Evolutionary conservation across 1,139 yeast genomes (phyloP).

Genomic region (Debaryomyces subglobosus): DNA sequence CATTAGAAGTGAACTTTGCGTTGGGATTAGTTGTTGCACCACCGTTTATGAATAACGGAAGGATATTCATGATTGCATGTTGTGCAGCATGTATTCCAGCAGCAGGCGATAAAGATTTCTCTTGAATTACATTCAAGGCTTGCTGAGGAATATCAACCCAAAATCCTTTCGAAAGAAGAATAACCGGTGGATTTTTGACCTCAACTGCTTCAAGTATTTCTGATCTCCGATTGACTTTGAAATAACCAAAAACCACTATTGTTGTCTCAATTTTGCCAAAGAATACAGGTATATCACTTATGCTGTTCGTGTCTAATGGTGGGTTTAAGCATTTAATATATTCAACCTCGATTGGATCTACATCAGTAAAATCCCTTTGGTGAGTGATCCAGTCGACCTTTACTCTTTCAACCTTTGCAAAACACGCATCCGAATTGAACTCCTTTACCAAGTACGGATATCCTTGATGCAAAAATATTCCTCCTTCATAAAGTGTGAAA

Average conservation of each 20-base stretch:
- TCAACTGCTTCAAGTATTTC: slow-evolving; percentile 90
- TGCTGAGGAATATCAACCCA: slow-evolving; percentile 84
- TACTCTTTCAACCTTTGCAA: slow-evolving; percentile 83
- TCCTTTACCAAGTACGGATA: slow-evolving; percentile 83
- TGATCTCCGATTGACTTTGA: slow-evolving; percentile 75
- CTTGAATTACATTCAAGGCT: slow-evolving; percentile 60
- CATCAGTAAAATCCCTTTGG: slow-evolving; percentile 90
- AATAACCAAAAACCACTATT: slow-evolving; percentile 85
- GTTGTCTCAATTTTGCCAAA: slow-evolving; percentile 76
- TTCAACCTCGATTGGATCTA: slow-evolving; percentile 82
- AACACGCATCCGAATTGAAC: slow-evolving; percentile 72
- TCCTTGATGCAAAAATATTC: slow-evolving; percentile 93
- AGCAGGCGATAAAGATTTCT: slow-evolving; percentile 67
- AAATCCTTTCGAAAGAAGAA: slow-evolving; percentile 71
- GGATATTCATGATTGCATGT: slow-evolving; percentile 78
- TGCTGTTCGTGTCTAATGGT: slow-evolving; percentile 17
- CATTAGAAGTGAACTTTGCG: slow-evolving; percentile 52
- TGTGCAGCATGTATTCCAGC: slow-evolving; percentile 98
- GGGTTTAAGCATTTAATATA: slow-evolving; percentile 54
- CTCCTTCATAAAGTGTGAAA: slow-evolving; percentile 94
- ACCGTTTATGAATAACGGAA: slow-evolving; percentile 59
- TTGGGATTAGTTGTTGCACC: slow-evolving; percentile 41
- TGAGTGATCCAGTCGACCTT: slow-evolving; percentile 92
- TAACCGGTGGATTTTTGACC: slow-evolving; percentile 84
- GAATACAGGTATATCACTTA: slow-evolving; percentile 64